Evolutionary conservation across 73 alveolate species (phyloP), one percentile per base, ranked within the genome.

Genomic region (Uronychia setigera): DNA sequence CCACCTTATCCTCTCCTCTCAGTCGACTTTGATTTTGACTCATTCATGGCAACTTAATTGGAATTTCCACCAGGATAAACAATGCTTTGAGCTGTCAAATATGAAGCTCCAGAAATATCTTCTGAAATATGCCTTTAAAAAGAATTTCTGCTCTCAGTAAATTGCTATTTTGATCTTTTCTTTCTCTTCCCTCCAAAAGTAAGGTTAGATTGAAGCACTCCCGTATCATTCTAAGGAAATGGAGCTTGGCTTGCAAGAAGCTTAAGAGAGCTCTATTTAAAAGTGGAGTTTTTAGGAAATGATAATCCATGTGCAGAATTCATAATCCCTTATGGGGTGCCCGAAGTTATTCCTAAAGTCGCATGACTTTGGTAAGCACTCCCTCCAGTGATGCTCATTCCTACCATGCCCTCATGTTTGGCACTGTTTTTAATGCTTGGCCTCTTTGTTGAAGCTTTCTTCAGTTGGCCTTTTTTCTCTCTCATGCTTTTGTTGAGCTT

Each of bases 1-100:
- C 67, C 67, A 46, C n/a, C 67, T 46, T 46, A n/a, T n/a, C n/a
- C n/a, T n/a, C n/a, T 46, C 67, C 67, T 46, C 67, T 46, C 67
- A 11, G 67, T 11, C 5, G n/a, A 11, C 67, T 46, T 46, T 11
- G 67, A 46, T 19, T 46, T 46, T 19, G 67, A 46, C 19, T 46
- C 67, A 46, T 46, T 46, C 19, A 11, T 11, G 67, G n/a, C n/a
- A n/a, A 46, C 19, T 19, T 46, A 46, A 46, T 46, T 46, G 19
- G 67, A 5, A 11, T 19, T 19, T 5, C 67, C 67, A 19, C 67
- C 67, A 11, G 67, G 67, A 19, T 46, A 46, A 5, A 46, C 67
- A 11, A 46, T 46, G 67, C 67, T 46, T 19, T 46, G 67, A 46
- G 67, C 67, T 5, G 67, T 46, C n/a, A 46, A 11, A 46, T 46